Conservation (phyloP, 768 basidiomycete species). For the Daedaleopsis nitida region DNA sequence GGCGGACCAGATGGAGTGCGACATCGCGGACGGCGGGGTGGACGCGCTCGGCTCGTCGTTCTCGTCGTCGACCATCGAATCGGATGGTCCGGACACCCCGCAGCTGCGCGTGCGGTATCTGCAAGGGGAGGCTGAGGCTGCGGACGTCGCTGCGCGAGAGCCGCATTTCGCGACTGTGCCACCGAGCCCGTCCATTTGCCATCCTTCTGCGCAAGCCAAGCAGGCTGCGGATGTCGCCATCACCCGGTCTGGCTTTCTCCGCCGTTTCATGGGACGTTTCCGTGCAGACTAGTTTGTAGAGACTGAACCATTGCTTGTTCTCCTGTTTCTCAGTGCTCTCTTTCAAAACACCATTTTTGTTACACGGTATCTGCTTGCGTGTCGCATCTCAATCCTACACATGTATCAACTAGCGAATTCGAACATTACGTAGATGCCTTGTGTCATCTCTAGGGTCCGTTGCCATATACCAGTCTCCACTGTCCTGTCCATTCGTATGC, state of each 20-base stretch:
- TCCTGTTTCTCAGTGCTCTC: neutral
- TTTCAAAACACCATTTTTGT: too few relatives aligned
- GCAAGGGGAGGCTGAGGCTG: neutral
- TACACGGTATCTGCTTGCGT: too few relatives aligned
- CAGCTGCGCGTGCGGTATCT: slow-evolving; percentile 8
- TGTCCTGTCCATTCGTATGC: too few relatives aligned
- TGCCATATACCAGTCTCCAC: too few relatives aligned
- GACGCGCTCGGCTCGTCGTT: neutral
- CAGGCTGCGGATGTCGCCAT: neutral
- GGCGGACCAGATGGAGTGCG: neutral
- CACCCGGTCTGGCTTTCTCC: slow-evolving; percentile 7
- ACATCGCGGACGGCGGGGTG: neutral
- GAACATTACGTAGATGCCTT: too few relatives aligned
- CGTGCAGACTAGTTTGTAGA: slow-evolving; percentile 12
- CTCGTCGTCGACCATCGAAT: neutral
- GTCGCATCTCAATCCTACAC: too few relatives aligned
- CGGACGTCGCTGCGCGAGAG: neutral
- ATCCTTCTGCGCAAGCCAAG: neutral
- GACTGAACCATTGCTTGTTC: neutral
- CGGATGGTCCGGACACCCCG: slow-evolving; percentile 8
- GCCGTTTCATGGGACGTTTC: slow-evolving; percentile 23
- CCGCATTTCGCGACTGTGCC: neutral
- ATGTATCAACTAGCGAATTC: too few relatives aligned
- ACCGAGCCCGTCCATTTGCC: neutral
- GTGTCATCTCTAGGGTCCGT: too few relatives aligned